Evolutionary conservation across 2,329 filamentous ascomycete species (phyloP).

Genomic region (Diaporthe sp.): DNA sequence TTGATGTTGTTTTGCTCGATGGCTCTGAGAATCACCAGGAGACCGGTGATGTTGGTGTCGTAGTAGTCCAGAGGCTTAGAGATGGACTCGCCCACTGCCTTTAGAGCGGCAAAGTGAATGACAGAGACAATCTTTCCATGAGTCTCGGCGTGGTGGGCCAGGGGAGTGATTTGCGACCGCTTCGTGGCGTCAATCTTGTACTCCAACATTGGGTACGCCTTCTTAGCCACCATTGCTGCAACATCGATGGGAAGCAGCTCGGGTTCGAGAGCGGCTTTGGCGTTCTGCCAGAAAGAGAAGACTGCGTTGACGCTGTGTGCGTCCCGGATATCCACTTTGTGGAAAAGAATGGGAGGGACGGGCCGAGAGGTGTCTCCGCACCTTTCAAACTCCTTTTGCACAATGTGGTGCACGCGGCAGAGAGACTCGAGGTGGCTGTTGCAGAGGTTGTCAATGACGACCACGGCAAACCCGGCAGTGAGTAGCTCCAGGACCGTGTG

Average conservation of each 20-base stretch:
- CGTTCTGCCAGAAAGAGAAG: slow-evolving; percentile 37
- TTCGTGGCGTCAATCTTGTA: slow-evolving; percentile 32
- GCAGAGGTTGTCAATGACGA: slow-evolving; percentile 38
- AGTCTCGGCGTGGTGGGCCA: background rate
- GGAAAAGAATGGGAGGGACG: slow-evolving; percentile 36
- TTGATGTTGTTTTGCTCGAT: slow-evolving; percentile 33
- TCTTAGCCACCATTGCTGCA: slow-evolving; percentile 34
- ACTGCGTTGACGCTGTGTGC: slow-evolving; percentile 29
- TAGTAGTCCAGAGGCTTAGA: slow-evolving; percentile 38
- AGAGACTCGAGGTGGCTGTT: slow-evolving; percentile 40
- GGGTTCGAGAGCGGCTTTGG: slow-evolving; percentile 18
- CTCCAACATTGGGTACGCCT: slow-evolving; percentile 35
- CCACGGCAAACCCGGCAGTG: slow-evolving; percentile 39
- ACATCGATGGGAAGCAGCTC: slow-evolving; percentile 36
- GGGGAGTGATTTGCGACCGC: slow-evolving; percentile 20
- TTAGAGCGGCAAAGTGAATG: slow-evolving; percentile 39
- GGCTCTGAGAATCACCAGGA: slow-evolving; percentile 28
- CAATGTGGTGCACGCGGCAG: slow-evolving; percentile 34
- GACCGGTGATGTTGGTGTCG: slow-evolving; percentile 36
- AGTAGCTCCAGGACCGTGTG: slow-evolving; percentile 39
- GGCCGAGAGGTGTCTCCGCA: slow-evolving; percentile 24
- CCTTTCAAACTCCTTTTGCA: slow-evolving; percentile 35
- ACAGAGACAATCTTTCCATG: slow-evolving; percentile 37
- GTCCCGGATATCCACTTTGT: slow-evolving; percentile 36
- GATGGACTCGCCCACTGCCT: slow-evolving; percentile 37